Evolutionary conservation across 225 moss, liverwort and hornwort genomes (phyloP), one percentile per base, ranked within the genome.

Genomic region (Physcomitrium patens): DNA sequence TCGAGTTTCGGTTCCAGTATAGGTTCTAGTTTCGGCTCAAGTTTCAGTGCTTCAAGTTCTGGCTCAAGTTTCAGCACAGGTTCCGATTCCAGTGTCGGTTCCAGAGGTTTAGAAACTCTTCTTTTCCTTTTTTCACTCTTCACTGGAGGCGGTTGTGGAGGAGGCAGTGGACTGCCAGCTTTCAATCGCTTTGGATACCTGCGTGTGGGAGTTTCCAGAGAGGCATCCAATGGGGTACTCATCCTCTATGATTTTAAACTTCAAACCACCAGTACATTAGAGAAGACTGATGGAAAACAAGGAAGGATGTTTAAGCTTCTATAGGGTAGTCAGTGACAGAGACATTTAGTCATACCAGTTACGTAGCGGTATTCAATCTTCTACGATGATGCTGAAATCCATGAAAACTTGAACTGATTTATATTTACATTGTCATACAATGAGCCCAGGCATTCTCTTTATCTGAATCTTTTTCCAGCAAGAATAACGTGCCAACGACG

Each of bases 171-270:
- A 81, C 86, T 89, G 16, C 79, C 80, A 50, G 76, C 63, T 62
- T 81, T 89, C 76, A 86, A 70, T 63, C 89, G 85, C 74, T 79
- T 83, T 4, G 89, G 81, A 54, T 85, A 85, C 65, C 85, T 76
- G 19, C 85, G 85, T 27, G 43, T 59, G 7, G 81, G 78, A 48
- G 85, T 82, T 60, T 77, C 84, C 71, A 5, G 24, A 57, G 66
- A 69, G 68, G 56, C 31, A 53, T 75, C 72, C 56, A 42, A 46
- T 2, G 66, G 77, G 41, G 69, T 48, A 0, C 63, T 68, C 85
- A 87, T 87, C 8, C 67, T 83, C 67, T 42, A 7, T 31, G 6
- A 22, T 69, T 17, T 9, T 10, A 65, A 60, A 9, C 44, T n/a
- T 19, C 65, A 68, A 74, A 75, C 74, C 70, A 55, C 3, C 26